Conservation (phyloP, 371 early-diverging fungal genomes). For the Mucor circinelloides region DNA sequence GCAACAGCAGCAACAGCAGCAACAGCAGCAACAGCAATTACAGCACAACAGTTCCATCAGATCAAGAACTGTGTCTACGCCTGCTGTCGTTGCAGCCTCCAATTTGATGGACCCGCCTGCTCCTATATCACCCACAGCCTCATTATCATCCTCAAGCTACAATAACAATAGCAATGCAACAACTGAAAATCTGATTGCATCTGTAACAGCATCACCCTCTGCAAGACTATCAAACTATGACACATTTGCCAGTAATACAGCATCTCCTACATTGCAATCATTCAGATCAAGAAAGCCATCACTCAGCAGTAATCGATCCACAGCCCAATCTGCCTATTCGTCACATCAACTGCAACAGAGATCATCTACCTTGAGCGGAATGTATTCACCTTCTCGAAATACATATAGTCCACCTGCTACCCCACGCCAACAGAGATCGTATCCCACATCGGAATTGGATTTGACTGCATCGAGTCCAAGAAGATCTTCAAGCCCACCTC, state of each 20-base stretch:
- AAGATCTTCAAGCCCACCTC: slow-evolving; percentile 19
- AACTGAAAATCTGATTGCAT: background rate
- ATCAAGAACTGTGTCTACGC: slow-evolving; percentile 31
- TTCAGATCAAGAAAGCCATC: slow-evolving; percentile 18
- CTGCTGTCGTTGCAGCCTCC: slow-evolving; percentile 15
- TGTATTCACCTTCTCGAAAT: background rate
- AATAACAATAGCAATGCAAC: slow-evolving; percentile 9
- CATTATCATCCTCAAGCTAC: slow-evolving; percentile 25
- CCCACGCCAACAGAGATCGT: slow-evolving; percentile 14
- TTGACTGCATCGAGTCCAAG: slow-evolving; percentile 1
- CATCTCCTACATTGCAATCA: slow-evolving; percentile 16
- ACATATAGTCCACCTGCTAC: slow-evolving; percentile 20
- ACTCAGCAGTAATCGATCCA: background rate
- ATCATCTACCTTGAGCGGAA: background rate
- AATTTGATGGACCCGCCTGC: slow-evolving; percentile 4
- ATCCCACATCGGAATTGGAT: slow-evolving; percentile 14
- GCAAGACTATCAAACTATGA: background rate
- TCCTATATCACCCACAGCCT: slow-evolving; percentile 20
- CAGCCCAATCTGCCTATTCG: background rate
- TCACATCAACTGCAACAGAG: background rate
- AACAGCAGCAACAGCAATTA: slow-evolving; percentile 23
- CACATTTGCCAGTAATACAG: slow-evolving; percentile 5
- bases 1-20: slow-evolving; percentile 27
- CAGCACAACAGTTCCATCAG: background rate
- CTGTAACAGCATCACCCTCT: background rate